Base-by-base conservation (phyloP, 768 basidiomycete genomes). In the Leccinellum rugosiceps region DNA sequence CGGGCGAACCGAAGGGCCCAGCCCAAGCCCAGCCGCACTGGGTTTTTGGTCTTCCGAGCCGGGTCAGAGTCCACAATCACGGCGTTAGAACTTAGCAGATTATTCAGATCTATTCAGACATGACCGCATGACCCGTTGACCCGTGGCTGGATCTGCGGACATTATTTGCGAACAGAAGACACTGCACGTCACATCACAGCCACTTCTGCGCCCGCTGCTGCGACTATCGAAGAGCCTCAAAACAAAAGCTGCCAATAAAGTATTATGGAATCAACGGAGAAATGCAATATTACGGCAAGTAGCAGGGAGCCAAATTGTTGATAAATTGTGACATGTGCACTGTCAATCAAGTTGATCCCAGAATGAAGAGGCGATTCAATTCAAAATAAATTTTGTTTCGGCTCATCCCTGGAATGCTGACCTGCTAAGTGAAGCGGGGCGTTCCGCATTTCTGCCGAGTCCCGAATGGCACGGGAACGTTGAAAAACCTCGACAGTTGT, bases 271-370 rank as follows among this genome's bases (percentile, higher is more conserved):
- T 52, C 57, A 58, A 43, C 41, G 31, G 56, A 38, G 25, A 9
- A 55, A 60, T 50, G 58, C 28, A 60, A 23, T 6, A 28, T 60
- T 60, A 60, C 52, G 58, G n/a, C 6, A 57, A 14, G 5, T 38
- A 25, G 19, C 26, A n/a, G 17, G 11, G 28, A 23, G 10, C 15
- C 28, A 28, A 28, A 4, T 4, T 28, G 28, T 28, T 30, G 30
- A 30, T 9, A 30, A 44, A 35, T 35, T 13, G 13, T 43, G 50
- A 14, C 50, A 32, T 4, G 19, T 49, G 49, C 30, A 15, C 44
- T 52, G 44, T 52, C 49, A 50, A n/a, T n/a, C n/a, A n/a, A n/a
- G n/a, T n/a, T n/a, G n/a, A n/a, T n/a, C 10, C 4, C 17, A 28
- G 28, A 45, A 30, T 26, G 31, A 10, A 45, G 38, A 35, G 14